Conservation (phyloP, 2,329 filamentous ascomycete species). For the Daldinia eschscholtzii region DNA sequence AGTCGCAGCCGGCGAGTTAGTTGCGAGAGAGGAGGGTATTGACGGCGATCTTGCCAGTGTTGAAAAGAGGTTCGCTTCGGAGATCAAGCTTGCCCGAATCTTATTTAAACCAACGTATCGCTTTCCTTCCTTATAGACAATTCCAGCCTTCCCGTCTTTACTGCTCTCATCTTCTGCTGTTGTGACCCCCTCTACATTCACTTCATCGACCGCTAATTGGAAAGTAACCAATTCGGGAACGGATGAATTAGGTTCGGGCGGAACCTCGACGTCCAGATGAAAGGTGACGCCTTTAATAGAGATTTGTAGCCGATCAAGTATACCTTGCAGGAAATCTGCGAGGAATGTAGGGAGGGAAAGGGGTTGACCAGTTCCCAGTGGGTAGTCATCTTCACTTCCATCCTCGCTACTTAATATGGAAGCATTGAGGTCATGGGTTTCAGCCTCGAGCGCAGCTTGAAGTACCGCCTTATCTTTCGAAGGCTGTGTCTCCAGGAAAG, state of each 20-base stretch:
- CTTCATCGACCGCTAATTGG: conserved; percentile 72
- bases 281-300: conserved; percentile 74
- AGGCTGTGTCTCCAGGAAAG: conserved; percentile 80
- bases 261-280: conserved; percentile 72
- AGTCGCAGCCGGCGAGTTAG: conserved; percentile 59
- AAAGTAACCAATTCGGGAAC: conserved; percentile 70
- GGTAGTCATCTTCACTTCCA: conserved; percentile 70
- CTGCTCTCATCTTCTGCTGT: conserved; percentile 49
- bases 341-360: conserved; percentile 78
- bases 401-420: conserved; percentile 73
- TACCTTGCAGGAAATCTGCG: conserved; percentile 78
- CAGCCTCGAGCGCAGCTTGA: conserved; percentile 75
- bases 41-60: conserved; percentile 69
- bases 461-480: conserved; percentile 74
- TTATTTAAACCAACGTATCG: conserved; percentile 73
- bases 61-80: conserved; percentile 75
- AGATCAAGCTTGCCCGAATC: conserved; percentile 74
- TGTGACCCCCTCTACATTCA: conserved; percentile 77
- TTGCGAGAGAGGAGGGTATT: conserved; percentile 68
- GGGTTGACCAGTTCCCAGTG: conserved; percentile 76
- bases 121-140: conserved; percentile 71
- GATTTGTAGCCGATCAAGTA: conserved; percentile 78
- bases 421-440: conserved; percentile 72
- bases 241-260: conserved; percentile 61
- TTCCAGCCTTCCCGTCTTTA: conserved; percentile 52